A percentile compares a stretch with the other conserved stretches of the same genome.
phyloP scores from a whole-genome alignment of 192 early-diverging fungal genomes.

The Coemansia sp. region DNA sequence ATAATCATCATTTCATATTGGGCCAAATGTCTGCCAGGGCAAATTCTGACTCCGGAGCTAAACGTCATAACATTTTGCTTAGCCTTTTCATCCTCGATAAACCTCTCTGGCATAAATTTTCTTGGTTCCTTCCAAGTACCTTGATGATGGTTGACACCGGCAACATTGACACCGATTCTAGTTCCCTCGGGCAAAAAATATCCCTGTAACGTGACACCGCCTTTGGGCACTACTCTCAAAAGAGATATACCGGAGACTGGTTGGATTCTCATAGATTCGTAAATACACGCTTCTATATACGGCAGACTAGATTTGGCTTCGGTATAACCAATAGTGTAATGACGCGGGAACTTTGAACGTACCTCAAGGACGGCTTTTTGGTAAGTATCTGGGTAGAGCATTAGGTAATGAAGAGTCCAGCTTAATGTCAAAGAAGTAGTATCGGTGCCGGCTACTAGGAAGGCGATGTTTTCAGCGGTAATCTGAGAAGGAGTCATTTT shows the following conservation, averaged over 20 bases:
- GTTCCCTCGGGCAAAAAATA: constrained; percentile 39
- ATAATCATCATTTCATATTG: constrained; percentile 29
- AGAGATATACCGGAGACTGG: constrained; percentile 23
- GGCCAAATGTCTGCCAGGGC: constrained; percentile 38
- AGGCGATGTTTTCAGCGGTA: constrained; percentile 24
- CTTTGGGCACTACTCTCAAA: constrained; percentile 27
- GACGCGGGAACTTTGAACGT: constrained; percentile 20
- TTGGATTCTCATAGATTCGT: constrained; percentile 42
- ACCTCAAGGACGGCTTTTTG: constrained; percentile 32
- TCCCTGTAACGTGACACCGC: constrained; percentile 27
- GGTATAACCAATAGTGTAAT: constrained; percentile 31
- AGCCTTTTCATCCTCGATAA: neutral
- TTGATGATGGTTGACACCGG: constrained; percentile 23
- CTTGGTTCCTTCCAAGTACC: constrained; percentile 14
- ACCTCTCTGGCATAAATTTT: constrained; percentile 45
- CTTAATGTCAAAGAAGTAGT: constrained; percentile 31
- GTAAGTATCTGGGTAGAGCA: constrained; percentile 28
- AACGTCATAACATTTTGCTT: constrained; percentile 26
- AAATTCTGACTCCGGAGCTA: constrained; percentile 36
- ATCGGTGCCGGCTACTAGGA: constrained; percentile 46
- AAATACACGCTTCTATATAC: constrained; percentile 49
- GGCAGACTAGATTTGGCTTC: constrained; percentile 32
- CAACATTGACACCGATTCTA: constrained; percentile 13
- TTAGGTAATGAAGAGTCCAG: constrained; percentile 41
- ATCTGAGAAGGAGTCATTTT: constrained; percentile 36